Percentiles rank a stretch among this genome's conserved stretches.
Conservation (phyloP, 2,329 filamentous ascomycete species). For the Ophiostoma sp. region DNA sequence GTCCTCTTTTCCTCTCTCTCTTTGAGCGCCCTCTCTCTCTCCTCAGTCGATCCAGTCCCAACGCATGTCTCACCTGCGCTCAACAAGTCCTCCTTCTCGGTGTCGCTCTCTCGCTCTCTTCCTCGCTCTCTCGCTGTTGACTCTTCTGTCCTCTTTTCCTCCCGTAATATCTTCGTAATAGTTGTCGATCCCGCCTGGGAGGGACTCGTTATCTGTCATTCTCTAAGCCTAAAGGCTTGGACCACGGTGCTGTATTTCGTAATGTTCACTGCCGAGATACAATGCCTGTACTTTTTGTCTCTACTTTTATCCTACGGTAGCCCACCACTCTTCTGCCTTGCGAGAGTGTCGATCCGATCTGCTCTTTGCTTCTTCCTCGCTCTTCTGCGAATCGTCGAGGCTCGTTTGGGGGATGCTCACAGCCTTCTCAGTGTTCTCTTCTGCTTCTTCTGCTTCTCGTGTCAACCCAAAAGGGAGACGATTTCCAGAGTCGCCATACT, state of each 20-base stretch:
- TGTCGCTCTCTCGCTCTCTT: background rate
- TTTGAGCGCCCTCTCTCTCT: background rate
- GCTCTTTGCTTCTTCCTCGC: background rate
- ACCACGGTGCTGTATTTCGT: background rate
- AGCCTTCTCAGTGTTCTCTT: background rate
- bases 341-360: background rate
- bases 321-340: background rate
- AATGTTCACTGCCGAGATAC: background rate
- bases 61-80: conserved; percentile 20
- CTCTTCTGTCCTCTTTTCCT: background rate
- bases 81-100: background rate
- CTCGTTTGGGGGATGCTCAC: background rate
- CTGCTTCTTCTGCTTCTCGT: background rate
- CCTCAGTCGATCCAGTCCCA: background rate
- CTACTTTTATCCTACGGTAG: background rate
- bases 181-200: background rate
- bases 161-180: conserved; percentile 12
- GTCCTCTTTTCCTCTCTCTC: background rate
- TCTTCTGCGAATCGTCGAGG: background rate
- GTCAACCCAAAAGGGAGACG: background rate
- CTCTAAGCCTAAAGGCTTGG: background rate
- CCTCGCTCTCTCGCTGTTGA: background rate
- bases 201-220: background rate
- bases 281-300: background rate
- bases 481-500: background rate